Conservation (phyloP, 2,329 filamentous ascomycete genomes). For the Alternaria sp. region DNA sequence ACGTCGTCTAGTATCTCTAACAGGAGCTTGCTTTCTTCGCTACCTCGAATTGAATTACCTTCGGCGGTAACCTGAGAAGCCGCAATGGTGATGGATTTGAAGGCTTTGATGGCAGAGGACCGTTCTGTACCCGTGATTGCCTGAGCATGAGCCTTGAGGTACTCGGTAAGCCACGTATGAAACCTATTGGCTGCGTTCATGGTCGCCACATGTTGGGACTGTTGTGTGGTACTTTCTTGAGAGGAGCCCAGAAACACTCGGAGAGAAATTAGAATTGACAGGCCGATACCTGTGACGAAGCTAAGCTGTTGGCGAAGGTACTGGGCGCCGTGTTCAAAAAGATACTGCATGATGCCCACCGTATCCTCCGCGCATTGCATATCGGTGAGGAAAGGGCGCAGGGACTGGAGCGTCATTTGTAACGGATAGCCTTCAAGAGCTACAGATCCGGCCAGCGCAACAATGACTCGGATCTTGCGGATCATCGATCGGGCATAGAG, state of each 20-base stretch:
- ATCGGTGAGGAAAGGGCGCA: slow-evolving; percentile 81
- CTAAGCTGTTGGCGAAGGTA: slow-evolving; percentile 73
- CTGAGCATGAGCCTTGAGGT: slow-evolving; percentile 65
- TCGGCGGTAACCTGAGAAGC: slow-evolving; percentile 72
- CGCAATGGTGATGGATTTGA: slow-evolving; percentile 72
- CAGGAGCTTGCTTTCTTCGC: slow-evolving; percentile 81
- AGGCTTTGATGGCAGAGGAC: slow-evolving; percentile 59
- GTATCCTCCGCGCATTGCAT: slow-evolving; percentile 90
- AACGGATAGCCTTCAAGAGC: slow-evolving; percentile 83
- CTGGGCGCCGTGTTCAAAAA: slow-evolving; percentile 72
- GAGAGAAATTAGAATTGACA: slow-evolving; percentile 82
- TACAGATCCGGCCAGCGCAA: slow-evolving; percentile 77
- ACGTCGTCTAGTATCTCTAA: slow-evolving; percentile 82
- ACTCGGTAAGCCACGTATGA: slow-evolving; percentile 78
- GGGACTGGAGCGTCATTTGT: slow-evolving; percentile 86
- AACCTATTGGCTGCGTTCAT: slow-evolving; percentile 80
- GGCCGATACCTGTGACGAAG: slow-evolving; percentile 81
- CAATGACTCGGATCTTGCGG: slow-evolving; percentile 82
- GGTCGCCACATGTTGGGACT: slow-evolving; percentile 80
- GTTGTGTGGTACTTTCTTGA: slow-evolving; percentile 83
- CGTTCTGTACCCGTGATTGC: slow-evolving; percentile 29
- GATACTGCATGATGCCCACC: slow-evolving; percentile 84
- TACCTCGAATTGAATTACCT: slow-evolving; percentile 74
- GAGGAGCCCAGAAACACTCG: slow-evolving; percentile 77
- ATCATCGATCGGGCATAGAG: slow-evolving; percentile 87